Evolutionary conservation across 2,329 filamentous ascomycete species (phyloP).

Genomic region (Sporothrix variecibatus): DNA sequence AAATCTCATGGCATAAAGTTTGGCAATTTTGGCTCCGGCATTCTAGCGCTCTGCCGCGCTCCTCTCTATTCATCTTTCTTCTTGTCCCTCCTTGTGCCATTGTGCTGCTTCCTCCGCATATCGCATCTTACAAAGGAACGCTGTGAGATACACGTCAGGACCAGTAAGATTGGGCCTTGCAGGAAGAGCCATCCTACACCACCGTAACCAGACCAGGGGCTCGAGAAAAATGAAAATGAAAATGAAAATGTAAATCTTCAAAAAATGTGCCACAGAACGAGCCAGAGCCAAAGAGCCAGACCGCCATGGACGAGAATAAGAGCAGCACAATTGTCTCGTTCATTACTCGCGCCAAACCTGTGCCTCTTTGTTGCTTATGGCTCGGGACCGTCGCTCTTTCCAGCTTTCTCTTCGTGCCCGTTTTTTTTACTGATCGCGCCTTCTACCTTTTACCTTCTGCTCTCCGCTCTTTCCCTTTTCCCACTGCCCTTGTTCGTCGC

Average conservation of each 20-base stretch:
- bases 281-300: neutral
- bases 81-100: no score
- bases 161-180: neutral
- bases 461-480: neutral
- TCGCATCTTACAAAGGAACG: neutral
- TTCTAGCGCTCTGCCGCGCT: neutral
- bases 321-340: neutral
- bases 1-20: conserved; percentile 3
- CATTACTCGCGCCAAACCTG: neutral
- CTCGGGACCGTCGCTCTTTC: neutral
- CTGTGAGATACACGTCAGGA: neutral
- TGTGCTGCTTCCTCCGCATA: neutral
- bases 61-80: neutral
- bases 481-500: neutral
- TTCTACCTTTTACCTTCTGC: no score
- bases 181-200: neutral
- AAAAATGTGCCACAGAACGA: neutral
- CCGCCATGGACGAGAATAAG: no score
- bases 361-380: neutral
- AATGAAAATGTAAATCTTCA: neutral
- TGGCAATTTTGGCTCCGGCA: neutral
- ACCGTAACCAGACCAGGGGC: no score
- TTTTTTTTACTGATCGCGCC: neutral
- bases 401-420: neutral
- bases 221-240: neutral